These are phyloP conservation scores for Rutstroemia sp. DNA, from an alignment of 2,329 filamentous ascomycete genomes.

Conservation along the genomic window DNA sequence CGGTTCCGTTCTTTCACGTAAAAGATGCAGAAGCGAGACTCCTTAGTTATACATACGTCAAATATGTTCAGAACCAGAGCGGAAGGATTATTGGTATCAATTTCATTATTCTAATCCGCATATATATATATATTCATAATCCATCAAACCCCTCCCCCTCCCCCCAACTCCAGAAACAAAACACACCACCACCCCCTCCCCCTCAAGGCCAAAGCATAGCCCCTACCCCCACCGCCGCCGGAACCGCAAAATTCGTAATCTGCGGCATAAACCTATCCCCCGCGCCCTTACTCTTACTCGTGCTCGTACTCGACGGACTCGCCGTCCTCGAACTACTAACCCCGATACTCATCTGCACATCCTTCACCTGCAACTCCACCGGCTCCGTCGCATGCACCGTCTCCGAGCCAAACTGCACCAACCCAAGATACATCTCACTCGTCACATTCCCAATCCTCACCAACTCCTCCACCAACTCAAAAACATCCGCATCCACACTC, in stretches of 20 bases:
- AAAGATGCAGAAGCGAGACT: too few relatives aligned
- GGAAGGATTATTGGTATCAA: too few relatives aligned
- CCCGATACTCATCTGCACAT: constrained; percentile 1
- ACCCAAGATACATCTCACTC: neutral
- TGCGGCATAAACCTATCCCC: neutral
- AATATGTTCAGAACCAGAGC: too few relatives aligned
- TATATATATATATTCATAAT: too few relatives aligned
- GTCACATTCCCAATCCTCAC: neutral
- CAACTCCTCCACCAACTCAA: neutral
- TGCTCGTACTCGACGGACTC: neutral
- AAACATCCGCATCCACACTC: neutral
- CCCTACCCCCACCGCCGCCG: constrained; percentile 1
- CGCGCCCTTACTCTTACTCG: neutral
- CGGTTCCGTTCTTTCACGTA: too few relatives aligned
- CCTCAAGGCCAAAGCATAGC: neutral
- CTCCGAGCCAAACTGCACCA: constrained; percentile 3
- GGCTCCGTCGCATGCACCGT: neutral
- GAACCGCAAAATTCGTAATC: constrained; percentile 10
- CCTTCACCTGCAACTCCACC: neutral
- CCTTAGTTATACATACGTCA: too few relatives aligned
- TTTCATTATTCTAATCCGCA: too few relatives aligned
- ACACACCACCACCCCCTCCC: neutral
- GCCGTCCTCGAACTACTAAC: neutral
- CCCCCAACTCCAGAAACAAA: neutral
- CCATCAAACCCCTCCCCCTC: too few relatives aligned